phyloP scores from a whole-genome alignment of 177 flowering plant species.

The Vitis hybrid region DNA sequence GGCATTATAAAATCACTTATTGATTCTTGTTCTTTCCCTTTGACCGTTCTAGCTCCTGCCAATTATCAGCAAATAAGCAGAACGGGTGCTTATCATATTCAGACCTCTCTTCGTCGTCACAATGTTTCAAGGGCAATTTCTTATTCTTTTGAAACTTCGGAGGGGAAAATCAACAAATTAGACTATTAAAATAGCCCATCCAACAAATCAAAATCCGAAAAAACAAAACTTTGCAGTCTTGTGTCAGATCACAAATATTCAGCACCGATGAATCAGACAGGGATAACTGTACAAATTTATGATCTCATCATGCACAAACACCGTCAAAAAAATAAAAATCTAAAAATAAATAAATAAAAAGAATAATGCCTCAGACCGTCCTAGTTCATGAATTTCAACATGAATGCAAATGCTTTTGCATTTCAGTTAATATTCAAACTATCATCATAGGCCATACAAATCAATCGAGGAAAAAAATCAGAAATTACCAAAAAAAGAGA shows the following conservation, averaged over 20 bases:
- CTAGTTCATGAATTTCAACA: conserved; percentile 41
- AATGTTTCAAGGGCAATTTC: too few species aligned
- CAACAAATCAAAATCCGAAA: neutral
- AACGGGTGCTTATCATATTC: too few species aligned
- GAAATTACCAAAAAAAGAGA: neutral
- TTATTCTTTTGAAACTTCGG: too few species aligned
- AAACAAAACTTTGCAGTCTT: neutral
- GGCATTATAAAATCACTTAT: too few species aligned
- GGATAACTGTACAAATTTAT: conserved; percentile 40
- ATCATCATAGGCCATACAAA: conserved; percentile 29
- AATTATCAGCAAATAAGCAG: too few species aligned
- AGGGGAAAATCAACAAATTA: neutral
- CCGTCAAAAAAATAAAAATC: neutral
- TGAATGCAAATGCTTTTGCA: conserved; percentile 6
- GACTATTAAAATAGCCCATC: neutral
- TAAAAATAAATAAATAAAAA: neutral
- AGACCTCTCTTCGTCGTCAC: too few species aligned
- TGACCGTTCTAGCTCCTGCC: too few species aligned
- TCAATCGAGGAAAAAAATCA: neutral
- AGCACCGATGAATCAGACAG: conserved; percentile 43
- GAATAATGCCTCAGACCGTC: conserved; percentile 47
- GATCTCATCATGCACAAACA: conserved; percentile 41
- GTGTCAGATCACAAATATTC: conserved; percentile 32
- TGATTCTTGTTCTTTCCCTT: too few species aligned
- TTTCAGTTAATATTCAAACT: conserved; percentile 9